phyloP scores from a whole-genome alignment of 257 asterid species.

The Penstemon barbatus region DNA sequence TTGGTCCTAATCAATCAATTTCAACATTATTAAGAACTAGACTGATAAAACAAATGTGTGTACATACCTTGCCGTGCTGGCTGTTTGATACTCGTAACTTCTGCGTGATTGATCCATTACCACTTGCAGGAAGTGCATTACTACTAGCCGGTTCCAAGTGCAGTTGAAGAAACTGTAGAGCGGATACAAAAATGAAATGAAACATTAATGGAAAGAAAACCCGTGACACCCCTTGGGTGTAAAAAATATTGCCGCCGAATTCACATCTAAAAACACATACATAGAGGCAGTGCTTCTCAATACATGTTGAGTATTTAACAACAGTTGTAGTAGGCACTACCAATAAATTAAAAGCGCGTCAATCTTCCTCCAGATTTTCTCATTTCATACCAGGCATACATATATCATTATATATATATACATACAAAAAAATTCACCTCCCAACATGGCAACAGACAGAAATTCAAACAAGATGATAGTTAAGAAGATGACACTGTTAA shows the following conservation, averaged over 20 bases:
- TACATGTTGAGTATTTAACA: too few species aligned
- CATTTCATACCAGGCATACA: not conserved
- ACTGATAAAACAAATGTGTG: not conserved
- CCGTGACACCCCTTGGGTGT: not conserved
- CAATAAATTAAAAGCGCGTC: constrained; percentile 10
- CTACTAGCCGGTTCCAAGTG: constrained; percentile 96
- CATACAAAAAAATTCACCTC: constrained; percentile 9
- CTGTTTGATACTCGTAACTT: constrained; percentile 74
- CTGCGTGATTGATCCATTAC: constrained; percentile 71
- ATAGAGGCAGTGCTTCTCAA: not conserved
- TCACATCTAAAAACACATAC: not conserved
- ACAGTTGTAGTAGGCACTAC: not conserved
- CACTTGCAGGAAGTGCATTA: constrained; percentile 67
- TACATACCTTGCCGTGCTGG: constrained; percentile 88
- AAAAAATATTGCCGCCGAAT: not conserved
- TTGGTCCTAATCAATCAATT: not conserved
- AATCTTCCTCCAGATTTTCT: not conserved
- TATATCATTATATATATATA: constrained; percentile 16
- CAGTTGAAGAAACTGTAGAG: constrained; percentile 87
- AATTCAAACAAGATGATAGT: not conserved
- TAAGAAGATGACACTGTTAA: not conserved
- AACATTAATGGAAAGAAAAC: not conserved
- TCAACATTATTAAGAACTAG: not conserved
- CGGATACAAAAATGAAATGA: constrained; percentile 23
- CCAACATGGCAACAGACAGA: constrained; percentile 3